These are phyloP conservation scores for Trametes cingulata DNA, from an alignment of 768 basidiomycete species.

Conservation along the genomic window DNA sequence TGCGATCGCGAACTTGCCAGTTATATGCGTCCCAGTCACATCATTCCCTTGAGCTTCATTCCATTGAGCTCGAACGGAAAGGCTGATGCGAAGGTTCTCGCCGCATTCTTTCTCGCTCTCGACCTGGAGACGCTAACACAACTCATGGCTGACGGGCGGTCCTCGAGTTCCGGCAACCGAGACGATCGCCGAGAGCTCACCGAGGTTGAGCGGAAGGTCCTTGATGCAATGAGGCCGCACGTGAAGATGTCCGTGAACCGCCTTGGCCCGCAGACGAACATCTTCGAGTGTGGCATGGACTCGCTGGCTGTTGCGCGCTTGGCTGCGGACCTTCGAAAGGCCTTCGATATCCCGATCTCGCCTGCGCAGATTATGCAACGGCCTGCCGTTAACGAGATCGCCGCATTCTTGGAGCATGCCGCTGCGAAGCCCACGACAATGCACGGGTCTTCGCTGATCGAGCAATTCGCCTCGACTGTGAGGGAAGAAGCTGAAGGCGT, in stretches of 20 bases:
- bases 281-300: slow-evolving; percentile 38
- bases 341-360: slow-evolving; percentile 23
- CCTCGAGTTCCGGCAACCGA: background rate
- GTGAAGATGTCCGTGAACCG: slow-evolving; percentile 20
- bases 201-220: slow-evolving; percentile 40
- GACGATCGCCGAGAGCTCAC: slow-evolving; percentile 4
- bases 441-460: background rate
- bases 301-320: slow-evolving; percentile 31
- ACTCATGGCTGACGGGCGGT: slow-evolving; percentile 1
- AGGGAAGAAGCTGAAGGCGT: slow-evolving; percentile 5
- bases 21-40: slow-evolving; percentile 54
- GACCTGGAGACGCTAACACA: slow-evolving; percentile 27
- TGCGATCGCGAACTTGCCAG: slow-evolving; percentile 46
- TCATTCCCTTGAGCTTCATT: slow-evolving; percentile 49
- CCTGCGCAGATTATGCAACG: slow-evolving; percentile 35
- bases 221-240: slow-evolving; percentile 34
- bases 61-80: slow-evolving; percentile 45
- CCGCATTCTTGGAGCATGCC: slow-evolving; percentile 11
- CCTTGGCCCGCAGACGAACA: slow-evolving; percentile 23
- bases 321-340: slow-evolving; percentile 27
- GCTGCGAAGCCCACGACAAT: background rate
- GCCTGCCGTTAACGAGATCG: slow-evolving; percentile 27
- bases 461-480: background rate
- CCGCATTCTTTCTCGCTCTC: slow-evolving; percentile 28
- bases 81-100: slow-evolving; percentile 33